Percentiles rank a stretch among this genome's conserved stretches.
phyloP scores from a whole-genome alignment of 2,329 filamentous ascomycete genomes.

The Lasiodiplodia hormozganensis region DNA sequence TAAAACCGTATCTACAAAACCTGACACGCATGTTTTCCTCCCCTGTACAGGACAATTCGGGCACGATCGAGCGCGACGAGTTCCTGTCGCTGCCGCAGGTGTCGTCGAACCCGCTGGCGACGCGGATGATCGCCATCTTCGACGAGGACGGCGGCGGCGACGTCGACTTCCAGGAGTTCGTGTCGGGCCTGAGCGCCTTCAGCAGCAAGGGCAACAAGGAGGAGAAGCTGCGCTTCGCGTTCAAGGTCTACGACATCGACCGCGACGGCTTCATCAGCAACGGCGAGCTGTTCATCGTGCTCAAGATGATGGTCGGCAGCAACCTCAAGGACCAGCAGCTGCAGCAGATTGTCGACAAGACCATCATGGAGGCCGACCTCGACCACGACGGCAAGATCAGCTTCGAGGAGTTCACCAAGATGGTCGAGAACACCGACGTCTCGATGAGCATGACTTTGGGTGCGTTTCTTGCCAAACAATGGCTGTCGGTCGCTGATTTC shows the following conservation, averaged over 20 bases:
- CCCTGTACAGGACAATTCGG: slow-evolving; percentile 83
- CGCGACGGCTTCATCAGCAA: slow-evolving; percentile 98
- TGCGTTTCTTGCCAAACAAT: slow-evolving; percentile 43
- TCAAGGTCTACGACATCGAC: slow-evolving; percentile 99
- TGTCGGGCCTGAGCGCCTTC: slow-evolving; percentile 92
- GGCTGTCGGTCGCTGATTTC: neutral
- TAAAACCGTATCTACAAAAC: neutral
- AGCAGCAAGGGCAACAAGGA: slow-evolving; percentile 98
- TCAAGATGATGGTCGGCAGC: slow-evolving; percentile 99
- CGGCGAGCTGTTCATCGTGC: slow-evolving; percentile 96
- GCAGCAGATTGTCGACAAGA: slow-evolving; percentile 99
- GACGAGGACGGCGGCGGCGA: slow-evolving; percentile 98
- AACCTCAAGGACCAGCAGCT: slow-evolving; percentile 99
- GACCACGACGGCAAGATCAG: slow-evolving; percentile 98
- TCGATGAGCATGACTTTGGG: slow-evolving; percentile 73
- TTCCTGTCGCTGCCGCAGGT: slow-evolving; percentile 97
- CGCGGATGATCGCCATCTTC: slow-evolving; percentile 99
- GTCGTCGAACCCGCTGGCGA: slow-evolving; percentile 95
- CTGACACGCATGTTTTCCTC: neutral
- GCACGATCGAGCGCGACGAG: slow-evolving; percentile 97
- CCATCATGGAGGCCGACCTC: slow-evolving; percentile 98
- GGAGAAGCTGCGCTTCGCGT: slow-evolving; percentile 96
- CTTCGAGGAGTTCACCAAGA: slow-evolving; percentile 98
- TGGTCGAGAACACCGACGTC: slow-evolving; percentile 92
- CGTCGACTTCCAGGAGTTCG: slow-evolving; percentile 99